A percentile compares a stretch with the other conserved stretches of the same genome.
Evolutionary conservation across 2,329 filamentous ascomycete species (phyloP).

Genomic region (Colletotrichum scovillei): DNA sequence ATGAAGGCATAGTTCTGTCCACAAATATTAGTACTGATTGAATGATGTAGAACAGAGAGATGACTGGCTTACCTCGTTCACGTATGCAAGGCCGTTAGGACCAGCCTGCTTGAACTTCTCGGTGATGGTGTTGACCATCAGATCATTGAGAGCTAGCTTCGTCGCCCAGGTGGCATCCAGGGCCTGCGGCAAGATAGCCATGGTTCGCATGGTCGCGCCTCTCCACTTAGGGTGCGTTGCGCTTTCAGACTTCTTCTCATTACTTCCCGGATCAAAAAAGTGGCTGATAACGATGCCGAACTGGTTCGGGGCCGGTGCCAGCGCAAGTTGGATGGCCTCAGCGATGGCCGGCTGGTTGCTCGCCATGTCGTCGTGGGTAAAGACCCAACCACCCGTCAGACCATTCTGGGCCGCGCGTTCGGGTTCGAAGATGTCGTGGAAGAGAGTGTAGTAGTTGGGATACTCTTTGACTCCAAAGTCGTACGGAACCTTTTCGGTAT

Average conservation of each 20-base stretch:
- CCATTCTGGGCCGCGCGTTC: conserved; percentile 35
- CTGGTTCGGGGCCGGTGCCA: conserved; percentile 4
- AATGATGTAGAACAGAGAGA: background rate
- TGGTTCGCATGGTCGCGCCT: conserved; percentile 29
- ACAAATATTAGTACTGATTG: background rate
- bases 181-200: conserved; percentile 30
- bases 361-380: conserved; percentile 32
- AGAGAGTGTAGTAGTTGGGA: conserved; percentile 31
- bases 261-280: conserved; percentile 28
- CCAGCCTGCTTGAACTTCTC: conserved; percentile 32
- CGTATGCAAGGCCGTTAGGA: conserved; percentile 27
- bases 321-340: conserved; percentile 15
- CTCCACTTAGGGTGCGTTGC: conserved; percentile 34
- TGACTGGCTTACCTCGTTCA: conserved; percentile 24
- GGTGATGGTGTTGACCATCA: conserved; percentile 36
- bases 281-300: conserved; percentile 32
- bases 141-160: conserved; percentile 28
- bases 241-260: conserved; percentile 11
- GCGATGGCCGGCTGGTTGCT: conserved; percentile 22
- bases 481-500: conserved; percentile 28
- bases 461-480: conserved; percentile 23
- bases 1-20: conserved; percentile 35
- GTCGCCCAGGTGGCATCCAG: conserved; percentile 32
- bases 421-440: conserved; percentile 34
- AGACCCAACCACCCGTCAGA: conserved; percentile 35